Percentiles rank a stretch among this genome's conserved stretches.
These are phyloP conservation scores for Alnus rubra DNA, from an alignment of 306 rosid genomes.

Conservation along the genomic window DNA sequence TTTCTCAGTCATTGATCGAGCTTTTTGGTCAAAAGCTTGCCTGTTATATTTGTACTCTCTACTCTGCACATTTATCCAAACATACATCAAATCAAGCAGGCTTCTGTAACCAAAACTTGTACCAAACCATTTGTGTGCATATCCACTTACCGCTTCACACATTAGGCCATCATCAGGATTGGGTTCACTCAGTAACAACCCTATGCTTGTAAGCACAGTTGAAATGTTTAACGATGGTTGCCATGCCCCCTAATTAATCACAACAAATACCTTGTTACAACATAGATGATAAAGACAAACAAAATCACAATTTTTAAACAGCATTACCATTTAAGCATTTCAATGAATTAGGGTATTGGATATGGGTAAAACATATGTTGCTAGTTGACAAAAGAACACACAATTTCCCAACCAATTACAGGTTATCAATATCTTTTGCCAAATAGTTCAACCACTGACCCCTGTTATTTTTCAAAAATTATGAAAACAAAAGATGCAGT, in stretches of 20 bases:
- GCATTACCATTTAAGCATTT: not conserved
- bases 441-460: not conserved
- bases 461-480: not conserved
- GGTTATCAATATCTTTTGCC: not conserved
- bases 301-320: not conserved
- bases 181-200: constrained; percentile 45
- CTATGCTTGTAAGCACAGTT: constrained; percentile 42
- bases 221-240: constrained; percentile 51
- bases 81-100: not conserved
- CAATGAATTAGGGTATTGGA: not conserved
- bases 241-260: constrained; percentile 41
- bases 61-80: constrained; percentile 29
- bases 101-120: not conserved
- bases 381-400: not conserved
- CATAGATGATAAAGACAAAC: too few species aligned
- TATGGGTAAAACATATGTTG: not conserved
- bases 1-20: constrained; percentile 42
- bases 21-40: constrained; percentile 44
- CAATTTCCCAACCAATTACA: not conserved
- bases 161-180: constrained; percentile 52
- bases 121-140: not conserved
- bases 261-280: constrained; percentile 7
- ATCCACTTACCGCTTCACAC: constrained; percentile 42
- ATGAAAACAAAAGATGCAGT: not conserved
- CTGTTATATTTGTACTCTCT: constrained; percentile 44